These are phyloP conservation scores for Helminthosporium solani DNA, from an alignment of 2,329 filamentous ascomycete genomes.

Conservation along the genomic window DNA sequence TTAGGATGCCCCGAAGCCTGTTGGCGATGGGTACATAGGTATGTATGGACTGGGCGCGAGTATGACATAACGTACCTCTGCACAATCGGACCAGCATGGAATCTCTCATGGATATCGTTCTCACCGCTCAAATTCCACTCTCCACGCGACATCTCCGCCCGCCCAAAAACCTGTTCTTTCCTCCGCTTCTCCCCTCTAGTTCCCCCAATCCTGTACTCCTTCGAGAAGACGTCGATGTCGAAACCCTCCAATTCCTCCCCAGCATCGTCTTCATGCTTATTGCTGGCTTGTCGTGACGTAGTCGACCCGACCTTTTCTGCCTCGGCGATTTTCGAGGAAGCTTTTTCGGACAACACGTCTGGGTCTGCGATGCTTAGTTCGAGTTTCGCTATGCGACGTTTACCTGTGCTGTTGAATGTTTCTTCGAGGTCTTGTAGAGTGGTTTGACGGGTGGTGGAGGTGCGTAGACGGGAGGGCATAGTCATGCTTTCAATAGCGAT, in stretches of 20 bases:
- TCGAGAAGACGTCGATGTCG: constrained; percentile 38
- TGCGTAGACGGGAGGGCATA: constrained; percentile 69
- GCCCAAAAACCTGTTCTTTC: constrained; percentile 45
- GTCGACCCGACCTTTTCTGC: constrained; percentile 31
- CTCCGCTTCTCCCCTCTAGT: constrained; percentile 21
- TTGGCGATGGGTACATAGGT: no score
- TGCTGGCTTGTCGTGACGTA: constrained; percentile 17
- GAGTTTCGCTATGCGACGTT: constrained; percentile 74
- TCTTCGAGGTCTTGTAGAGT: constrained; percentile 65
- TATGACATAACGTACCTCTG: constrained; percentile 35
- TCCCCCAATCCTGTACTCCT: constrained; percentile 27
- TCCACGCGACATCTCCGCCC: constrained; percentile 43
- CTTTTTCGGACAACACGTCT: constrained; percentile 29
- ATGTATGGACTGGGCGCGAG: no score
- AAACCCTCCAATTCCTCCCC: constrained; percentile 24
- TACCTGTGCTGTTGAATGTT: constrained; percentile 72
- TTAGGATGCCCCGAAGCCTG: no score
- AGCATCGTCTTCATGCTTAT: constrained; percentile 8
- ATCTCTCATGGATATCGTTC: constrained; percentile 37
- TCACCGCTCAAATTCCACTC: constrained; percentile 36
- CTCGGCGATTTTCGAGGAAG: constrained; percentile 21
- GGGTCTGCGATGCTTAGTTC: constrained; percentile 61
- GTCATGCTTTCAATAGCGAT: constrained; percentile 77
- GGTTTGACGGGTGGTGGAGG: constrained; percentile 43
- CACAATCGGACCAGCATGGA: constrained; percentile 35